Base-by-base conservation (phyloP, 345 rosid genomes). In the Turritis glabra region DNA sequence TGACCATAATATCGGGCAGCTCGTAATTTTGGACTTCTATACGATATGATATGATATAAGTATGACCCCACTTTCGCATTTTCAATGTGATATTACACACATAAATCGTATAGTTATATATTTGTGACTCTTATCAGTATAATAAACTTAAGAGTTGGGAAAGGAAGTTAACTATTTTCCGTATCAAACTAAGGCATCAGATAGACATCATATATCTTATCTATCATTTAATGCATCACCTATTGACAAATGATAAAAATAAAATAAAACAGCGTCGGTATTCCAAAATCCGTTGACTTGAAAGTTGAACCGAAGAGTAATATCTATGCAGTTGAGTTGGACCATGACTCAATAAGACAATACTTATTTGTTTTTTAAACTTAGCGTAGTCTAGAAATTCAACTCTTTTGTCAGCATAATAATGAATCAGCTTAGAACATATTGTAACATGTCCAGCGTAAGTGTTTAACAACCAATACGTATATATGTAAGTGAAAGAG, bases 1-100 rank as follows among this genome's bases (percentile, higher is more conserved):
- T 61, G 79, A 68, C 79, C 79, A 68, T 68, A 60, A 59, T 33
- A 51, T 50, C 41, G 33, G 40, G 62, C 37, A 59, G 37, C 67
- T 59, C 54, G 21, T 10, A 41, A 67, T 23, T 51, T 60, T 75
- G 62, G 73, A 75, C 73, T 67, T 22, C 4, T 32, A 2, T 43
- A 22, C 44, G 26, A 40, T 62, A 22, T 55, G 26, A 40, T 62
- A 72, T 62, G 32, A 54, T 54, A 11, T 32, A 54, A 54, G 33
- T 72, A 22, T 18, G 70, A 53, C 27, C 64, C 32, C 46, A 62
- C 47, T 64, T 64, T 61, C 41, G 46, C 18, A 15, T 48, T 74
- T 67, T 48, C 64, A 32, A 26, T 64, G 29, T 23, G 13, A 65
- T 64, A 18, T 27, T 72, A 10, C 3, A 40, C 43, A 52, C 33